These are phyloP conservation scores for Colletotrichum sp. DNA, from an alignment of 2,329 filamentous ascomycete genomes.

Conservation along the genomic window DNA sequence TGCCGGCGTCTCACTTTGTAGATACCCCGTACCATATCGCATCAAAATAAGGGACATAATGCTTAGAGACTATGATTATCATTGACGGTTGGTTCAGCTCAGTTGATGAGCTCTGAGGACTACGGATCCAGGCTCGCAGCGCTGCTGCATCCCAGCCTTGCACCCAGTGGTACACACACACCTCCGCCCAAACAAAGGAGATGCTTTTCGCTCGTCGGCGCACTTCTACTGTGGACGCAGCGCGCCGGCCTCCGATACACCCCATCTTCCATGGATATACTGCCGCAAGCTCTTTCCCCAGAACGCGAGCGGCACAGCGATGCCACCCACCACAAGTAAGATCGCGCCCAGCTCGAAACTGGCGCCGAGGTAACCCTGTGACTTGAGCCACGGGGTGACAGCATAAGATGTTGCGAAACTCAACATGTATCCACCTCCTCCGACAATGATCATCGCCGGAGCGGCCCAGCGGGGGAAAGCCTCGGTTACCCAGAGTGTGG, in stretches of 20 bases:
- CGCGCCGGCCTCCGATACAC: constrained; percentile 25
- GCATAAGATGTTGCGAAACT: constrained; percentile 8
- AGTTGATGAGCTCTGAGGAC: not conserved
- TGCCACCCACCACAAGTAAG: constrained; percentile 23
- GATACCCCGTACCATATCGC: not conserved
- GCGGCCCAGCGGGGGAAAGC: constrained; percentile 30
- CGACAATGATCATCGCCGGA: constrained; percentile 20
- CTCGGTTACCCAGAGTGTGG: constrained; percentile 29
- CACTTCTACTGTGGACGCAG: constrained; percentile 25
- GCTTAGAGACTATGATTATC: not conserved
- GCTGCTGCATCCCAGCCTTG: not conserved
- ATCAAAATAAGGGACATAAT: not conserved
- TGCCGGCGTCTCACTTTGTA: not conserved
- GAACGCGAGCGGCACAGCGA: constrained; percentile 28
- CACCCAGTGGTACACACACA: not conserved
- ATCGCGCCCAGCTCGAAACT: constrained; percentile 23
- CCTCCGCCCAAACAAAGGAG: not conserved
- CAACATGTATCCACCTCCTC: constrained; percentile 15
- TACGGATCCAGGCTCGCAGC: not conserved
- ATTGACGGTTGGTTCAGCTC: not conserved
- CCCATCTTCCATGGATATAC: constrained; percentile 27
- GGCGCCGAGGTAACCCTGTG: constrained; percentile 11
- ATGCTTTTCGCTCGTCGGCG: not conserved
- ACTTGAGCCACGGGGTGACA: constrained; percentile 7
- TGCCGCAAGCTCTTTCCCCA: constrained; percentile 30